These are phyloP conservation scores for Acorus calamus DNA, from an alignment of 106 monocot genomes.

Conservation along the genomic window DNA sequence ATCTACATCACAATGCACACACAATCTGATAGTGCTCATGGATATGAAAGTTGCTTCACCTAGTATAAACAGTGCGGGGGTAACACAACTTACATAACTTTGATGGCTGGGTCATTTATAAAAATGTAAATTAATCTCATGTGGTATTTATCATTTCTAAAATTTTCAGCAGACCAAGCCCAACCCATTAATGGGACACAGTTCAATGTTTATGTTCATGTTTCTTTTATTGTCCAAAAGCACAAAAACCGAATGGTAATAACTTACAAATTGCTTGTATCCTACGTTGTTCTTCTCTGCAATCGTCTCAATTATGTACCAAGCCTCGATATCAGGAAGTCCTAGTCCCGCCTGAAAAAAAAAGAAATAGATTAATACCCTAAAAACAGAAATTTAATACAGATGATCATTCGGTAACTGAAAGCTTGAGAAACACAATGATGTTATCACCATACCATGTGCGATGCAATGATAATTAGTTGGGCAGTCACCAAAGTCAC, in stretches of 20 bases:
- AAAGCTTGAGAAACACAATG: neutral
- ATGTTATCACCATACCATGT: slow-evolving; percentile 57
- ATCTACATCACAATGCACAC: no score
- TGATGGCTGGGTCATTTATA: no score
- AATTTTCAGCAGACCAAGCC: no score
- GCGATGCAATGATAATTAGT: slow-evolving; percentile 71
- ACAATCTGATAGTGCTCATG: no score
- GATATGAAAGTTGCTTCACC: no score
- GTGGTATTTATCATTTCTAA: no score
- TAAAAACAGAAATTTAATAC: slow-evolving; percentile 4
- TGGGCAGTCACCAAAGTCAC: slow-evolving; percentile 76
- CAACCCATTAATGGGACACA: no score
- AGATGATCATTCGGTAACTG: no score
- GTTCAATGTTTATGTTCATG: no score
- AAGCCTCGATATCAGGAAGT: slow-evolving; percentile 71
- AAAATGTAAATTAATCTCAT: neutral
- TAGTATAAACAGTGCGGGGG: no score
- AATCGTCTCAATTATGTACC: slow-evolving; percentile 90
- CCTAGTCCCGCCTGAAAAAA: slow-evolving; percentile 76
- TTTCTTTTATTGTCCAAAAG: no score
- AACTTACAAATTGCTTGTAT: slow-evolving; percentile 86
- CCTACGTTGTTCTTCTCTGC: slow-evolving; percentile 93
- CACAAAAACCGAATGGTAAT: neutral
- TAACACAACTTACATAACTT: no score
- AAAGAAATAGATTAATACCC: neutral